Base-by-base conservation (phyloP, 2,329 filamentous ascomycete genomes). In the Colletotrichum limetticola region DNA sequence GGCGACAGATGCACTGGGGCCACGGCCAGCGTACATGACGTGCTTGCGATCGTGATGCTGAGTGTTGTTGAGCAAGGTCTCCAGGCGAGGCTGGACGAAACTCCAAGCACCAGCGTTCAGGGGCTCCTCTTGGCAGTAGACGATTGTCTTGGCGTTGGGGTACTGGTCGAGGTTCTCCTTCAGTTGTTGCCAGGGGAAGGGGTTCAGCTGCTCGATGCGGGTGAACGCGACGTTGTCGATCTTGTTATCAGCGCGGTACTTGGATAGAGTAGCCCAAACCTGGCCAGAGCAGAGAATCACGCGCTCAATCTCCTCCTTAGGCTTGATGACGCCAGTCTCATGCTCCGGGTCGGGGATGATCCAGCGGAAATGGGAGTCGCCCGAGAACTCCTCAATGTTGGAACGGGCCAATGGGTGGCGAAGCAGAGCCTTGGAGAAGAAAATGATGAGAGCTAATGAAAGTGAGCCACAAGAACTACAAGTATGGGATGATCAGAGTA, bases 381-480 rank as follows among this genome's bases (percentile, higher is more conserved):
- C 95, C 14, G 91, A 93, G 86, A 99, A 98, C 76, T 98, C 95
- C 78, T 97, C 94, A 79, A 98, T 92, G 79, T 90, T 86, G 62
- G 96, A 98, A 77, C 97, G 95, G 59, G 95, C 94, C 71, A 98
- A 84, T 62, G 97, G 97, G 85, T 99, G 97, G 80, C 97, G 95
- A 77, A 99, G 93, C 61, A 99, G 91, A 74, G 94, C 93, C 88
- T 99, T 99, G 79, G 95, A 98, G 90, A 99, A 99, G 93, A 99
- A 99, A 78, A 98, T 93, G 79, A 98, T 89, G 69, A 99, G 91
- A 78, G 97, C 94, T 96, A 79, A 26, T 56, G 64, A 52, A 52
- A 37, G 72, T 82, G 76, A 82, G 80, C 66, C 56, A 68, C 64
- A 58, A 67, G 26, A 57, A 28, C 42, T 5, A 55, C 7, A 53